A percentile compares a stretch with the other conserved stretches of the same genome.
These are phyloP conservation scores for Fagus sylvatica DNA, from an alignment of 306 rosid species.

Conservation along the genomic window DNA sequence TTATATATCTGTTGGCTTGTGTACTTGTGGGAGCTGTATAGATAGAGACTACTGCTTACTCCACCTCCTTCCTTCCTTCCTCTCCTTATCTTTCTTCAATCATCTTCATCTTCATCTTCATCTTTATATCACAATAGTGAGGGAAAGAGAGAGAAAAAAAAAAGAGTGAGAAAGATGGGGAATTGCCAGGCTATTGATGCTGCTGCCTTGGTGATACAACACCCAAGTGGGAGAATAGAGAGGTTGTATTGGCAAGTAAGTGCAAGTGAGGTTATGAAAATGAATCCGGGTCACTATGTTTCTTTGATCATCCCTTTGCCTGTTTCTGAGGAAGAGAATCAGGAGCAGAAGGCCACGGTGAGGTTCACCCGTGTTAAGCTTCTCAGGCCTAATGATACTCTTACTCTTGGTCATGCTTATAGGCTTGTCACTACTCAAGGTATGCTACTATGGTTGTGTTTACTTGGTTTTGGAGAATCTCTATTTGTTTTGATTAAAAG, in stretches of 20 bases:
- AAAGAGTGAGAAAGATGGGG: constrained; percentile 55
- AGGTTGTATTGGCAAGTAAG: constrained; percentile 72
- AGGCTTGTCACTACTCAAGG: constrained; percentile 89
- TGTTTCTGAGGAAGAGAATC: constrained; percentile 37
- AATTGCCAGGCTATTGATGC: constrained; percentile 97
- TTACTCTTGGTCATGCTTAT: constrained; percentile 95
- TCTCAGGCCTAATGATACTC: constrained; percentile 83
- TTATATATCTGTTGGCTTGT: constrained; percentile 31
- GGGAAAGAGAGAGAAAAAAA: background rate
- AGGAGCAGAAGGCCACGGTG: constrained; percentile 49
- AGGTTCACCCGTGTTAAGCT: constrained; percentile 93
- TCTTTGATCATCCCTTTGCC: constrained; percentile 91
- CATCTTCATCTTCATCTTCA: constrained; percentile 17
- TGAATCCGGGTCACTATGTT: constrained; percentile 90
- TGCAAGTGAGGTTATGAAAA: constrained; percentile 85
- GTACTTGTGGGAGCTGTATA: constrained; percentile 52
- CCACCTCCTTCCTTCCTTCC: constrained; percentile 24
- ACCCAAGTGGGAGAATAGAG: constrained; percentile 87
- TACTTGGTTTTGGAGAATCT: background rate
- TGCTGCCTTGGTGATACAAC: constrained; percentile 96
- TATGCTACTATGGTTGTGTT: constrained; percentile 5
- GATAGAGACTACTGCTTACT: constrained; percentile 66
- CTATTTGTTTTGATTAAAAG: constrained; percentile 14
- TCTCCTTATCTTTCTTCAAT: constrained; percentile 30
- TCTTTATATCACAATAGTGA: background rate